Evolutionary conservation across 495 filamentous ascomycete genomes (phyloP).

Genomic region (Hypoxylon perforatum): DNA sequence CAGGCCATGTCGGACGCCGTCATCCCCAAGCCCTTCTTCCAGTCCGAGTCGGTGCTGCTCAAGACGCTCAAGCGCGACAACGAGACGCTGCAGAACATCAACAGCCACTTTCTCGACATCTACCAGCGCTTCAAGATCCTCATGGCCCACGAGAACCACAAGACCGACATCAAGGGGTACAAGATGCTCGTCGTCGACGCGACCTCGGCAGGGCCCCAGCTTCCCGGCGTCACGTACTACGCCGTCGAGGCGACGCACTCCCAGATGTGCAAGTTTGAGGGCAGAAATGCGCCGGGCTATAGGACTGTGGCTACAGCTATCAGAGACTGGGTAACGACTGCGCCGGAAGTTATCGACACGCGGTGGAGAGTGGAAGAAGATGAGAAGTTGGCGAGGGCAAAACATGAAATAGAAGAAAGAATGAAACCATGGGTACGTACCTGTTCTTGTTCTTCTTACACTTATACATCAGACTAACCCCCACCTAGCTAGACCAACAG

Average conservation of each 20-base stretch:
- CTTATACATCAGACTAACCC: no score
- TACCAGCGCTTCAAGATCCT: conserved; percentile 76
- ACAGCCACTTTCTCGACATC: conserved; percentile 77
- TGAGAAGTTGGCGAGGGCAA: conserved; percentile 57
- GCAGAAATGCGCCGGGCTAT: conserved; percentile 76
- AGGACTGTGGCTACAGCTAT: conserved; percentile 77
- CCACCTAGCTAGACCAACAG: conserved; percentile 41
- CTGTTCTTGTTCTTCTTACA: no score
- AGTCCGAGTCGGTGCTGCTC: conserved; percentile 75
- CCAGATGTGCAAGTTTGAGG: conserved; percentile 89
- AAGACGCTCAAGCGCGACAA: conserved; percentile 79
- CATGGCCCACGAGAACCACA: conserved; percentile 74
- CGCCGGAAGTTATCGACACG: conserved; percentile 65
- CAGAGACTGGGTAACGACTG: conserved; percentile 72
- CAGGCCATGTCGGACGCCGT: conserved; percentile 78
- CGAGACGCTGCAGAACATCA: conserved; percentile 84
- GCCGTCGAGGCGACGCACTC: conserved; percentile 86
- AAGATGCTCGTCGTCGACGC: conserved; percentile 76
- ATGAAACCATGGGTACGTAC: conserved; percentile 56
- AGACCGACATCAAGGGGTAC: conserved; percentile 71
- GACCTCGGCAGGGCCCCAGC: conserved; percentile 76
- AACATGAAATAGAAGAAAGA: conserved; percentile 56
- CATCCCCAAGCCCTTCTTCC: conserved; percentile 75
- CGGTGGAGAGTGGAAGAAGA: conserved; percentile 74
- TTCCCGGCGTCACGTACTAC: conserved; percentile 78